phyloP scores from a whole-genome alignment of 306 rosid species.

The Argentina anserina region DNA sequence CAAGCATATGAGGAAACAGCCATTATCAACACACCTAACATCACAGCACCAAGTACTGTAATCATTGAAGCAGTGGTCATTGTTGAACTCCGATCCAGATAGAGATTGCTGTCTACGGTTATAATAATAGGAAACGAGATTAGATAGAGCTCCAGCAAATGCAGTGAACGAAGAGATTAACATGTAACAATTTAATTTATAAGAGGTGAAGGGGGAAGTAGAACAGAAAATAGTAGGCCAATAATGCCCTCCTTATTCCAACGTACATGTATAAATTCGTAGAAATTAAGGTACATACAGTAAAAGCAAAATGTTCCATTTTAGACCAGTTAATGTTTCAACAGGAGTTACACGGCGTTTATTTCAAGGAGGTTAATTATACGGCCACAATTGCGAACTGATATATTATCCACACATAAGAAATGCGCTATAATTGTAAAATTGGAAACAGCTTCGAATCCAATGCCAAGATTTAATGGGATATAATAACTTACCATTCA shows the following conservation, averaged over 20 bases:
- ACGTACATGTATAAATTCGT: neutral
- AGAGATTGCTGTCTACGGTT: neutral
- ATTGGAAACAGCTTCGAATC: too few species aligned
- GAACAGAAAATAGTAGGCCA: neutral
- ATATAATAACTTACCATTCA: too few species aligned
- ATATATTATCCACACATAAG: too few species aligned
- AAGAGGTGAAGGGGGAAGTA: neutral
- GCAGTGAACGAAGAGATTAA: neutral
- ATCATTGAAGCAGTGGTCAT: constrained; percentile 6
- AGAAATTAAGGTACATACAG: too few species aligned
- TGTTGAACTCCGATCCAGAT: neutral
- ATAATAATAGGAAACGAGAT: neutral
- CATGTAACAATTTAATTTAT: too few species aligned
- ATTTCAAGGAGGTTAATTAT: too few species aligned
- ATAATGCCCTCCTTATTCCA: neutral
- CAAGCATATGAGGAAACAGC: constrained; percentile 19
- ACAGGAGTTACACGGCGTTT: too few species aligned
- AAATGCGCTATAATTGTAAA: too few species aligned
- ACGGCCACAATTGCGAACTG: too few species aligned
- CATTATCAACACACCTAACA: neutral
- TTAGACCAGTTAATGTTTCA: too few species aligned
- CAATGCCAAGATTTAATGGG: too few species aligned
- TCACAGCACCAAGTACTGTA: neutral
- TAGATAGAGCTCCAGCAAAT: neutral
- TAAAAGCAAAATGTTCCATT: too few species aligned